Conservation (phyloP, 129 eudicot genomes). For the Lonicera japonica region DNA sequence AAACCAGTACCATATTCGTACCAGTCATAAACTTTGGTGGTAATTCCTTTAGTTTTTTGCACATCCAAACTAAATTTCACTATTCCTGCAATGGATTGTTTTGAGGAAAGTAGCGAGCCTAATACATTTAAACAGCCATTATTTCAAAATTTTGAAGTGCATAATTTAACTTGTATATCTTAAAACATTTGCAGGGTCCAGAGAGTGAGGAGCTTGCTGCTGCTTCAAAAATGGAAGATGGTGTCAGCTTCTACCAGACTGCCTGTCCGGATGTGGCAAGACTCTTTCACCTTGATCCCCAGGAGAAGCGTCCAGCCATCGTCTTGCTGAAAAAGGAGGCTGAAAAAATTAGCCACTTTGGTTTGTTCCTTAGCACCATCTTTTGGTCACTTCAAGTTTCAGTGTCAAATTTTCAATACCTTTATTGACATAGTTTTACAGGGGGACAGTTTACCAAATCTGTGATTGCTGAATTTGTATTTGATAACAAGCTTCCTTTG, state of each 20-base stretch:
- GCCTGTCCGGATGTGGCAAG: constrained; percentile 62
- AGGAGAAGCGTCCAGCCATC: constrained; percentile 60
- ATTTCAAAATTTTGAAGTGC: no score
- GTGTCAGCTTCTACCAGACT: constrained; percentile 74
- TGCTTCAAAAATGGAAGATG: constrained; percentile 72
- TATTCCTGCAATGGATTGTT: no score
- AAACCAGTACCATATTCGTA: not conserved
- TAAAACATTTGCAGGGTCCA: constrained; percentile 43
- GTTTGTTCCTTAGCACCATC: constrained; percentile 31
- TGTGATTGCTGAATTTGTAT: constrained; percentile 59
- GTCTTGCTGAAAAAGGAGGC: constrained; percentile 72
- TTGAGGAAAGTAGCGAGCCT: no score
- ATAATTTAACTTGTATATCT: not conserved
- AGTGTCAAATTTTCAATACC: not conserved
- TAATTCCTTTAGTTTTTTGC: no score
- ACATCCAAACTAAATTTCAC: no score
- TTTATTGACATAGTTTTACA: constrained; percentile 20
- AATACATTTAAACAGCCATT: no score
- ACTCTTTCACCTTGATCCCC: constrained; percentile 60
- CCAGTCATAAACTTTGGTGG: no score
- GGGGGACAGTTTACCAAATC: constrained; percentile 60
- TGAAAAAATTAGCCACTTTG: constrained; percentile 54
- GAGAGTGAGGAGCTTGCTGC: constrained; percentile 68
- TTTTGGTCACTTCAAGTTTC: not conserved
- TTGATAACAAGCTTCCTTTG: constrained; percentile 54